A percentile compares a stretch with the other conserved stretches of the same genome.
Conservation (phyloP, 768 basidiomycete genomes). For the Xerocomus potaroensis region DNA sequence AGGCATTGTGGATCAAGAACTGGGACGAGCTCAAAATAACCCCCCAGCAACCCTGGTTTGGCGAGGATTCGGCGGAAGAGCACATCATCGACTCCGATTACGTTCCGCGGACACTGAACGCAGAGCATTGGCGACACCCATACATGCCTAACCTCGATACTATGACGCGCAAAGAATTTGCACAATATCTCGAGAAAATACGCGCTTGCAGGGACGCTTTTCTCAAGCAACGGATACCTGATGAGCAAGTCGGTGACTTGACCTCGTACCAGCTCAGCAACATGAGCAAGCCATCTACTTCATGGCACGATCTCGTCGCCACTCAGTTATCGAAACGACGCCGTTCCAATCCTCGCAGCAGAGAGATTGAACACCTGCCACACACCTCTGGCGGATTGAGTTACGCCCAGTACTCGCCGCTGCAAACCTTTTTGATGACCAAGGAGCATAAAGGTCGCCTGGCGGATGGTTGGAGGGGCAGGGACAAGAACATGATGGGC, state of each 20-base stretch:
- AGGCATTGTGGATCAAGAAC: constrained; percentile 64
- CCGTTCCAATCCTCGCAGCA: constrained; percentile 22
- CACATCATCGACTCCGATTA: constrained; percentile 26
- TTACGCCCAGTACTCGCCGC: constrained; percentile 49
- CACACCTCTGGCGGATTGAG: constrained; percentile 60
- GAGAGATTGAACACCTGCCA: constrained; percentile 56
- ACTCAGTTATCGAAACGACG: constrained; percentile 18
- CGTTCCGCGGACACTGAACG: constrained; percentile 11
- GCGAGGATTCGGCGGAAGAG: constrained; percentile 17
- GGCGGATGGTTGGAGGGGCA: constrained; percentile 31
- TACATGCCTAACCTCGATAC: constrained; percentile 51
- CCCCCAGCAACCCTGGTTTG: constrained; percentile 6
- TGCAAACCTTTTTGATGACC: constrained; percentile 52
- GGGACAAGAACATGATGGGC: constrained; percentile 7
- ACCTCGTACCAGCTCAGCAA: constrained; percentile 29
- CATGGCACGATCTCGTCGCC: constrained; percentile 27
- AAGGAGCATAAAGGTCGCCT: constrained; percentile 57
- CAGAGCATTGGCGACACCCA: constrained; percentile 19
- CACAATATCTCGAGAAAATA: constrained; percentile 54
- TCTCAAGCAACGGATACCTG: constrained; percentile 34
- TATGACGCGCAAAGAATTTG: constrained; percentile 59
- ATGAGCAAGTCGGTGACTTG: constrained; percentile 13
- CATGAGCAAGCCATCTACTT: constrained; percentile 9
- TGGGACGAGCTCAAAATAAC: constrained; percentile 53
- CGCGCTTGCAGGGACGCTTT: constrained; percentile 56